Conservation (phyloP, 2,329 filamentous ascomycete genomes). For the Cercospora brassicicola region DNA sequence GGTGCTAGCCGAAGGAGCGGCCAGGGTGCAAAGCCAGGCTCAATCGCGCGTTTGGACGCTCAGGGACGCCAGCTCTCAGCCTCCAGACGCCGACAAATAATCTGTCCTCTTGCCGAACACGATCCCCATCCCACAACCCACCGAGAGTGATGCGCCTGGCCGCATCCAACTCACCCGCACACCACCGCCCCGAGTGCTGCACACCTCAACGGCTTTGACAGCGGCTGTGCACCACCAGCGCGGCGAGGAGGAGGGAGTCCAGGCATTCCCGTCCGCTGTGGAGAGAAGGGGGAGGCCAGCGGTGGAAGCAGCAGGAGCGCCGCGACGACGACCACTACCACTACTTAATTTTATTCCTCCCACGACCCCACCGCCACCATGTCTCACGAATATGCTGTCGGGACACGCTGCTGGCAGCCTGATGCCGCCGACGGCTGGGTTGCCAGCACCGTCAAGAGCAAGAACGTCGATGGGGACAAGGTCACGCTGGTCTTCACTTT, state of each 20-base stretch:
- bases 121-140: not conserved
- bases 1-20: not conserved
- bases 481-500: constrained; percentile 84
- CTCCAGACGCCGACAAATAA: constrained; percentile 1
- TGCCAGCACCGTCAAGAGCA: constrained; percentile 88
- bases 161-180: not conserved
- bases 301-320: not conserved
- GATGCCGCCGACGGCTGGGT: constrained; percentile 96
- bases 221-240: constrained; percentile 3
- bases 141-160: constrained; percentile 11
- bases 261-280: not conserved
- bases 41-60: not conserved
- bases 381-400: constrained; percentile 88
- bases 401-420: constrained; percentile 97
- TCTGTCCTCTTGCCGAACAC: not conserved
- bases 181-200: not conserved
- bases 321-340: not conserved
- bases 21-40: not conserved
- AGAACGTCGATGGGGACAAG: constrained; percentile 79
- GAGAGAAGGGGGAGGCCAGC: constrained; percentile 13
- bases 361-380: constrained; percentile 50
- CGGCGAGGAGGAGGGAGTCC: constrained; percentile 3
- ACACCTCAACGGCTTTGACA: not conserved
- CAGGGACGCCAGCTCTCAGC: not conserved
- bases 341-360: not conserved